These are phyloP conservation scores for Cutaneotrichosporon dermatis DNA, from an alignment of 1,284 basidiomycete genomes.

Conservation along the genomic window DNA sequence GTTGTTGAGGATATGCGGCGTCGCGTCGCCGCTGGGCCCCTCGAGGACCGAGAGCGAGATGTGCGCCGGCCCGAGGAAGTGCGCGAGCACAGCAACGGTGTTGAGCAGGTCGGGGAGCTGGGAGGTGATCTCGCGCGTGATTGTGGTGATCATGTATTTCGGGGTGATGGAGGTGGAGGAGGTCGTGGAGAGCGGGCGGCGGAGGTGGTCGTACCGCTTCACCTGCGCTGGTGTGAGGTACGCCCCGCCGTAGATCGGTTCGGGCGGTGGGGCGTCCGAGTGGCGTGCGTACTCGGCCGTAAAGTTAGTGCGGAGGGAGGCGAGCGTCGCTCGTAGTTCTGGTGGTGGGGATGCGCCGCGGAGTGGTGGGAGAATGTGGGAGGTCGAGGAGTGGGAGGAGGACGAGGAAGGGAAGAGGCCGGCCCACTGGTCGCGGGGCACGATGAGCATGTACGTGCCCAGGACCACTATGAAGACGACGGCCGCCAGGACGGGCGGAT, in stretches of 20 bases:
- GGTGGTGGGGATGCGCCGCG: not conserved
- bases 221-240: slow-evolving; percentile 33
- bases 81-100: slow-evolving; percentile 35
- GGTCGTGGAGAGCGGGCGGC: not conserved
- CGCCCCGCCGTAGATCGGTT: slow-evolving; percentile 32
- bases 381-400: not conserved
- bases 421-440: slow-evolving; percentile 2
- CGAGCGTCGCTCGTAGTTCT: slow-evolving; percentile 4
- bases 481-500: not conserved
- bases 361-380: too few relatives aligned
- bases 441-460: not conserved
- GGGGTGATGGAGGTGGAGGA: not conserved
- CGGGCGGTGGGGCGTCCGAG: slow-evolving; percentile 1
- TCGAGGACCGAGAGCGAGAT: slow-evolving; percentile 45
- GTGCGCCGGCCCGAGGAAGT: slow-evolving; percentile 37
- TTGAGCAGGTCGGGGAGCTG: slow-evolving; percentile 47
- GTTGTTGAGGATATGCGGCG: slow-evolving; percentile 32
- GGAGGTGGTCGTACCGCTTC: slow-evolving; percentile 34
- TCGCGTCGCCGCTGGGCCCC: slow-evolving; percentile 47
- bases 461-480: not conserved
- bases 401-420: not conserved
- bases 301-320: slow-evolving; percentile 15
- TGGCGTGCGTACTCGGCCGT: slow-evolving; percentile 12
- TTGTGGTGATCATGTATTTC: slow-evolving; percentile 38
- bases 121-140: slow-evolving; percentile 39